Evolutionary conservation across 257 asterid species (phyloP), one percentile per base, ranked within the genome.

Genomic region (Scutellaria baicalensis): DNA sequence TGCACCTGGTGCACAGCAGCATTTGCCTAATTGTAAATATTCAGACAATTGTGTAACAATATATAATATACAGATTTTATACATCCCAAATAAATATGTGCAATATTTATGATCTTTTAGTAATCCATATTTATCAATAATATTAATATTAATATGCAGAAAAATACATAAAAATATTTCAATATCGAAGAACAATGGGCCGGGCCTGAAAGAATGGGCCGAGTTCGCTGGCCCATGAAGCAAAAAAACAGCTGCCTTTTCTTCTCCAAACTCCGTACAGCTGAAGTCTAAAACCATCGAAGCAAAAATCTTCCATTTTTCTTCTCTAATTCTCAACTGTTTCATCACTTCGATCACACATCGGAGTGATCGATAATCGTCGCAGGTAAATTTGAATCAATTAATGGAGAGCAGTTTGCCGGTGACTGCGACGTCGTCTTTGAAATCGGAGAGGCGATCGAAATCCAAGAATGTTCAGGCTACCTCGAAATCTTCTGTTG

Each of bases 371-470:
- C 67, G 48, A 17, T 59, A 11, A 35, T 47, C 58, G 1, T 13
- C 23, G 14, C 23, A 5, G 10, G 16, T 9, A 3, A 5, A 56
- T 40, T 68, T 68, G 59, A 48, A 61, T 68, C 36, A 23, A 49
- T 48, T 16, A 54, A 88, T 90, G 97, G 94, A 90, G 42, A 77
- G 65, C 76, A 70, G 71, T 13, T 83, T 92, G 73, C 98, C 97
- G 51, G 74, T 82, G 59, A 75, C 91, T 20, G 5, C 80, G 45
- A 6, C 89, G 75, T 27, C 85, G 62, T 33, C 84, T 11, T 74
- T 84, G 44, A 89, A 89, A 81, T 84, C 84, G 47, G 96, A 89
- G 18, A 80, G 88, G 82, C 90, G 97, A 79, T 89, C 88, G 56
- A 92, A 92, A 75, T 82, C 90, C 2, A 89, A 89, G 83, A 68